A percentile compares a stretch with the other conserved stretches of the same genome.
Evolutionary conservation across 306 rosid species (phyloP).

Genomic region (Rosa multiflora): DNA sequence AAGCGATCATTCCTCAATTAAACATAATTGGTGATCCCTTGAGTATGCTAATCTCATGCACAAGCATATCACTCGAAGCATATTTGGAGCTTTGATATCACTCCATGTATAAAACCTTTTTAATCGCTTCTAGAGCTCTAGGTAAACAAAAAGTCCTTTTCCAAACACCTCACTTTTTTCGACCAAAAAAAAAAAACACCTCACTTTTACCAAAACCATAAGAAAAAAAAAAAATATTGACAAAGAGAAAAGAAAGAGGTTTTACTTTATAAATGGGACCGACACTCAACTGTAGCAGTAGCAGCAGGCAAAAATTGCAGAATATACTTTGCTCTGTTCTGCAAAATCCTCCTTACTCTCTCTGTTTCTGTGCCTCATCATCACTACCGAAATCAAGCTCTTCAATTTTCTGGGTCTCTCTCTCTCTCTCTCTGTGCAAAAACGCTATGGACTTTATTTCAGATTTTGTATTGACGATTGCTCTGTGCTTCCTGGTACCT

Average conservation of each 20-base stretch:
- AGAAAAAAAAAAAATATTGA: not conserved
- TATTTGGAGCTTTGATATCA: not conserved
- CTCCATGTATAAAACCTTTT: not conserved
- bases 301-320: slow-evolving; percentile 11
- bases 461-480: slow-evolving; percentile 41
- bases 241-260: not conserved
- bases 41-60: not conserved
- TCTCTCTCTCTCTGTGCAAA: not conserved
- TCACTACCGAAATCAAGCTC: not conserved
- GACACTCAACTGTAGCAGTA: slow-evolving; percentile 23
- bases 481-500: slow-evolving; percentile 44
- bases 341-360: slow-evolving; percentile 35
- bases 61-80: not conserved
- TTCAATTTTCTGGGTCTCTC: not conserved
- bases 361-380: not conserved
- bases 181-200: too few species aligned
- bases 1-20: not conserved
- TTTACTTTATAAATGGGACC: slow-evolving; percentile 26
- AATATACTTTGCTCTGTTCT: slow-evolving; percentile 58
- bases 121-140: not conserved
- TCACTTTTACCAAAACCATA: not conserved
- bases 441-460: slow-evolving; percentile 50
- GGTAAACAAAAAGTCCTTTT: not conserved
- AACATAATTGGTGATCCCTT: not conserved
- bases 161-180: not conserved